Evolutionary conservation across 169 alveolate species (phyloP).

Genomic region (Perkinsus marinus): DNA sequence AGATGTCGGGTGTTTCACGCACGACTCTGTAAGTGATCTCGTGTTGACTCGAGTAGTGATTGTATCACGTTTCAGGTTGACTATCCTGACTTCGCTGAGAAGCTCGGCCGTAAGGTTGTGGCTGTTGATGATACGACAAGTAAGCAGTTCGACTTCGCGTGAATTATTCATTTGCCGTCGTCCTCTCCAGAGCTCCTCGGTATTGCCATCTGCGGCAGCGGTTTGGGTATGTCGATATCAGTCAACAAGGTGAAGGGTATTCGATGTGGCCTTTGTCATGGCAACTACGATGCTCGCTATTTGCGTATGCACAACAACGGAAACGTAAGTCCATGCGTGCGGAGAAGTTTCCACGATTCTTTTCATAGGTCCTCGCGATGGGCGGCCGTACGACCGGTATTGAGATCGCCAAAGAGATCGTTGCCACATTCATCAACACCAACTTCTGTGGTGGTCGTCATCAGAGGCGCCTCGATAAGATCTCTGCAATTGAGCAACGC

Average conservation of each 20-base stretch:
- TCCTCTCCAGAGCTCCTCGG: neutral
- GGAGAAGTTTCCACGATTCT: neutral
- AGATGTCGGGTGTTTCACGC: neutral
- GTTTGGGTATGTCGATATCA: conserved; percentile 41
- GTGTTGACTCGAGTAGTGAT: too few species aligned
- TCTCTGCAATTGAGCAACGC: neutral
- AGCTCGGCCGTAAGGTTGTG: neutral
- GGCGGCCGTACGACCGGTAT: conserved; percentile 42
- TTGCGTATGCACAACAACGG: neutral
- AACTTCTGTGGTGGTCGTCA: neutral
- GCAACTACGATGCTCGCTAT: conserved; percentile 30
- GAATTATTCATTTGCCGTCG: neutral
- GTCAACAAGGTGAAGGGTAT: conserved; percentile 41
- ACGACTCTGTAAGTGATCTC: neutral
- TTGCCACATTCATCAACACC: conserved; percentile 5
- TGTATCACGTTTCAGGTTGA: neutral
- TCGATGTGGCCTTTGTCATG: conserved; percentile 41
- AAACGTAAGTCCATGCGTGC: neutral
- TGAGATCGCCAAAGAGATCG: conserved; percentile 32
- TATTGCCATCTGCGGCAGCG: conserved; percentile 33
- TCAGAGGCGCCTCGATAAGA: neutral
- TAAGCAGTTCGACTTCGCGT: neutral
- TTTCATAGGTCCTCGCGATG: conserved; percentile 15
- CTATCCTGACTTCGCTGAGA: neutral
- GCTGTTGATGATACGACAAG: neutral